Evolutionary conservation across 2,329 filamentous ascomycete genomes (phyloP).

Genomic region (Colletotrichum nymphaeae): DNA sequence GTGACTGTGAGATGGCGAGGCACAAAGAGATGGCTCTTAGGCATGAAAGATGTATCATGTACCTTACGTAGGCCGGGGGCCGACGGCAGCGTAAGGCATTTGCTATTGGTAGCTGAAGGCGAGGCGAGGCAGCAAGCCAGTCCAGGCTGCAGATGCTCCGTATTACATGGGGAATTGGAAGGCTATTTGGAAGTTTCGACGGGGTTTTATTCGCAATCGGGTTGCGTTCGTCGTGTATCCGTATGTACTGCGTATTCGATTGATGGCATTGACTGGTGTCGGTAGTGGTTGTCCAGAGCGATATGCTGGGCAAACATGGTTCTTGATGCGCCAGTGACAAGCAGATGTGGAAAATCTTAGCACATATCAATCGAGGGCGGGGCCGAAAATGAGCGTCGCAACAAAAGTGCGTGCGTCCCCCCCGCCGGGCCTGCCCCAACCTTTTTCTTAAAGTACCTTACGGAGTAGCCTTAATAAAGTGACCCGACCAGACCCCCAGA

Average conservation of each 20-base stretch:
- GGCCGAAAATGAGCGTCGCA: background rate
- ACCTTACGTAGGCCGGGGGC: background rate
- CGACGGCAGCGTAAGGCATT: background rate
- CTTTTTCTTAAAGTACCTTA: no score
- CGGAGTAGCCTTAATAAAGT: no score
- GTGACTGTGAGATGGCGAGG: background rate
- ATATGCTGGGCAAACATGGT: constrained; percentile 7
- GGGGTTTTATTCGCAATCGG: background rate
- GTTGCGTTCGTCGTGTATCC: background rate
- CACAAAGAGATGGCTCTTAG: background rate
- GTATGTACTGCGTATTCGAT: no score
- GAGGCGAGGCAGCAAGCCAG: background rate
- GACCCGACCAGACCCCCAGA: background rate
- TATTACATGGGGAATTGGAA: background rate
- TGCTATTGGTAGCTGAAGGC: background rate
- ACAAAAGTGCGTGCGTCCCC: constrained; percentile 3
- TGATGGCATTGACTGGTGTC: background rate
- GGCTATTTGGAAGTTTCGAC: background rate
- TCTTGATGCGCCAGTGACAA: background rate
- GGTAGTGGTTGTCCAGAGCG: background rate
- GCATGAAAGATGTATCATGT: background rate
- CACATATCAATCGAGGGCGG: background rate
- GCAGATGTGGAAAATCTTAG: background rate
- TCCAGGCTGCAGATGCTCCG: background rate
- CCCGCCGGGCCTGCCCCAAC: background rate